phyloP scores from a whole-genome alignment of 2,329 filamentous ascomycete species.

The Tolypocladium guangdongense region DNA sequence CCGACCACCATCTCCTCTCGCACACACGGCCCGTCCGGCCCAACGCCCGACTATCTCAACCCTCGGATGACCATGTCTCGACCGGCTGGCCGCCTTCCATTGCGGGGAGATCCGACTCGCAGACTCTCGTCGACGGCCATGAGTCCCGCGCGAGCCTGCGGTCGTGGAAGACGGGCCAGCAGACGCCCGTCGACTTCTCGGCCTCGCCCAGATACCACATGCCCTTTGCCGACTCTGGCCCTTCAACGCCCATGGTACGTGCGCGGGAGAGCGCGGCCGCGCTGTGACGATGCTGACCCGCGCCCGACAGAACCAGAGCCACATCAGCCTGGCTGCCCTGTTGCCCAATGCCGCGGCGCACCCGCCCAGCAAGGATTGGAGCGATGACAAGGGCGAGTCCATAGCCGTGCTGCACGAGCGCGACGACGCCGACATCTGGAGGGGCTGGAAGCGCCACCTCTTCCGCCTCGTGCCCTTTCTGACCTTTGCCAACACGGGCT shows the following conservation, averaged over 20 bases:
- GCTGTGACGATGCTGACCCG: slow-evolving; percentile 1
- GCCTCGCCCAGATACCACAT: slow-evolving; percentile 4
- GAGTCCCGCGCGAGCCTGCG: slow-evolving; percentile 11
- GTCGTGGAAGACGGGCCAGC: slow-evolving; percentile 11
- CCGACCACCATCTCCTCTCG: slow-evolving; percentile 15
- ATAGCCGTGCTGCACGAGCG: slow-evolving; percentile 31
- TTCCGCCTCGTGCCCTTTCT: slow-evolving; percentile 27
- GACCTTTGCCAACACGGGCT: slow-evolving; percentile 27
- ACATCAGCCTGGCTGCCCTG: slow-evolving; percentile 28
- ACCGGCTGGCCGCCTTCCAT: slow-evolving; percentile 9
- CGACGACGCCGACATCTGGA: slow-evolving; percentile 31
- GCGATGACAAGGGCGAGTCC: slow-evolving; percentile 15
- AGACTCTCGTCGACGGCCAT: slow-evolving; percentile 17
- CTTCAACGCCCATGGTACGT: slow-evolving; percentile 9
- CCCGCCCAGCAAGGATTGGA: slow-evolving; percentile 22
- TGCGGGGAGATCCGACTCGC: slow-evolving; percentile 14
- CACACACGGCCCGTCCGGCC: neutral
- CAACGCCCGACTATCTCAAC: slow-evolving; percentile 1
- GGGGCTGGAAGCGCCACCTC: slow-evolving; percentile 30
- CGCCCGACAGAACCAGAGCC: slow-evolving; percentile 26
- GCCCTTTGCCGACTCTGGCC: slow-evolving; percentile 6
- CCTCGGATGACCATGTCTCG: slow-evolving; percentile 4
- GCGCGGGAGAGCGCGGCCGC: too few relatives aligned
- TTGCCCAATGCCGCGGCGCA: slow-evolving; percentile 20
- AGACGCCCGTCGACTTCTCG: slow-evolving; percentile 7